Evolutionary conservation across 169 alveolate species (phyloP).

Genomic region (Theileria annulata): DNA sequence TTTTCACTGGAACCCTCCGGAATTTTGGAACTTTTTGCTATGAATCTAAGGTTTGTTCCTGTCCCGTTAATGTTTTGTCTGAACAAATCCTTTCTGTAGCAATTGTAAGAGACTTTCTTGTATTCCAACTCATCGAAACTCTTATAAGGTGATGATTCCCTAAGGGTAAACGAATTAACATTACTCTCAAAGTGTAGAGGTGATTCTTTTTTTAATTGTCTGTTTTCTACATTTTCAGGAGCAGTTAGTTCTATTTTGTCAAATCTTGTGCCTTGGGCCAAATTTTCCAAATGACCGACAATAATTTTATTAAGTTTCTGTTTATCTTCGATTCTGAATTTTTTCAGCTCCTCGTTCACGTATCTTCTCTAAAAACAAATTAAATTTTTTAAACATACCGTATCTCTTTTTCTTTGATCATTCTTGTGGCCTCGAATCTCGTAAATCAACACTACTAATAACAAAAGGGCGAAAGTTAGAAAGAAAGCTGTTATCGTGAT

Average conservation of each 20-base stretch:
- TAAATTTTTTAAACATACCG: background rate
- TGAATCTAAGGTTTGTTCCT: background rate
- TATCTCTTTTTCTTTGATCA: background rate
- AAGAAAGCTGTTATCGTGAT: background rate
- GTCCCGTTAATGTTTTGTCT: background rate
- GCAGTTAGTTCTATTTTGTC: background rate
- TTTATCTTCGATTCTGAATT: background rate
- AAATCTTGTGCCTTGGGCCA: background rate
- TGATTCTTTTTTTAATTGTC: background rate
- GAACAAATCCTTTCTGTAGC: constrained; percentile 18
- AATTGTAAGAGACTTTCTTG: background rate
- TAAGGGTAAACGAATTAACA: background rate
- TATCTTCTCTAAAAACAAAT: background rate
- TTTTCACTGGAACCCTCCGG: constrained; percentile 6
- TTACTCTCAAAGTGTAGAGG: background rate
- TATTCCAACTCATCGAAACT: constrained; percentile 6
- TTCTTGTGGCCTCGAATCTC: constrained; percentile 2
- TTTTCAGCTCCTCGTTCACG: background rate
- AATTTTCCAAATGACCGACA: background rate
- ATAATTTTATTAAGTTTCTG: background rate
- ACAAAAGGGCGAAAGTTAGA: background rate
- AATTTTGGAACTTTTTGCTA: constrained; percentile 13
- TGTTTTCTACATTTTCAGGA: background rate
- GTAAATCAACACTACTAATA: background rate
- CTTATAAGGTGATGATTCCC: background rate